Evolutionary conservation across 345 rosid genomes (phyloP), one percentile per base, ranked within the genome.

Genomic region (Geranium brycei): DNA sequence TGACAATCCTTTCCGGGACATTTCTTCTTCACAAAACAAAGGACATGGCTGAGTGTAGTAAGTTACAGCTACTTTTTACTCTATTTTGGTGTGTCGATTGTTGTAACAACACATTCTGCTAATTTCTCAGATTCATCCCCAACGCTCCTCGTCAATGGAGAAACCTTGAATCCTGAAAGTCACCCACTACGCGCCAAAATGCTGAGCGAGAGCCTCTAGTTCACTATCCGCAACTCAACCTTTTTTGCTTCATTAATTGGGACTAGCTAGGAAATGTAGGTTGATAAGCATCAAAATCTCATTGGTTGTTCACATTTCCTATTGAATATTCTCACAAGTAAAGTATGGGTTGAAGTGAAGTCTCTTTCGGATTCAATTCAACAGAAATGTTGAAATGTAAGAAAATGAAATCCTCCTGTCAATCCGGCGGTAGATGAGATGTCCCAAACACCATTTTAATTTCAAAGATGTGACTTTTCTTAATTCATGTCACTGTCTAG

Each of bases 11-110:
- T 59, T 81, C 88, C 17, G 96, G 93, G 55, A 86, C 96, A 62
- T 84, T 86, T 75, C 93, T 89, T 79, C 91, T 86, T 67, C 96
- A 89, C 74, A 83, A 80, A 76, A 86, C 93, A 1, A 89, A 89
- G 70, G 96, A 89, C 80, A 79, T 86, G 86, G 82, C 68, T 28
- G 90, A 82, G 41, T 35, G 41, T 60, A 88, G 92, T 85, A 32
- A 32, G 87, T 18, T 74, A 70, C 59, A 17, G 55, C 59, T 30
- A 55, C 28, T 71, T 57, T 31, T 35, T 60, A 23, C 62, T 64
- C 64, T 62, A 59, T 4, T 28, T 16, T 65, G 38, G 56, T 59
- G 17, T 35, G 55, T 73, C 47, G 69, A 66, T 12, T 67, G 59
- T 35, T 4, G 41, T 35, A 35, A 35, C 41, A 7, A 35, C 1